Conservation (phyloP, 2,329 filamentous ascomycete species). For the Coleophoma cylindrospora region DNA sequence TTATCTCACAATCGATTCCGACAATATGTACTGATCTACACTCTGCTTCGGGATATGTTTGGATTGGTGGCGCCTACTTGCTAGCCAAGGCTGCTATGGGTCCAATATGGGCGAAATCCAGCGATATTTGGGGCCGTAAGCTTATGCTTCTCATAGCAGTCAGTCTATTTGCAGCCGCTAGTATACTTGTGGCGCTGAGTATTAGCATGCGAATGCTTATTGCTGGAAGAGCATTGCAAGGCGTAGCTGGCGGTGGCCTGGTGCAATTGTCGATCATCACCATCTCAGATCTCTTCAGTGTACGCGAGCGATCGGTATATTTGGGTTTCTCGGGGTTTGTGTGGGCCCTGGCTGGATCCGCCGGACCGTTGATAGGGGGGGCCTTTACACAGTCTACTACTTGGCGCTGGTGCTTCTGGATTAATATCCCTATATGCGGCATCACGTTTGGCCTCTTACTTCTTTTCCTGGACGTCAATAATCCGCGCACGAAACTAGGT, state of each 20-base stretch:
- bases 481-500: constrained; percentile 55
- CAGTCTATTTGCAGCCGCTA: constrained; percentile 46
- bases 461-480: constrained; percentile 59
- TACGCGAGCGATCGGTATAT: constrained; percentile 37
- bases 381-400: constrained; percentile 56
- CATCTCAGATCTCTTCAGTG: constrained; percentile 46
- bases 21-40: constrained; percentile 51
- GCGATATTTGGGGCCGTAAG: constrained; percentile 54
- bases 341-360: constrained; percentile 59
- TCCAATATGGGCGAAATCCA: constrained; percentile 60
- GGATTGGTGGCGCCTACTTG: constrained; percentile 72
- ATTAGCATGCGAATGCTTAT: constrained; percentile 42
- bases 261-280: constrained; percentile 48
- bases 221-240: constrained; percentile 40
- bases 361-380: constrained; percentile 64
- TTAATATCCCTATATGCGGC: constrained; percentile 16
- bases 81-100: constrained; percentile 64
- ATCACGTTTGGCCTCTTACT: constrained; percentile 31
- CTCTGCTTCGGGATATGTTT: constrained; percentile 53
- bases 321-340: constrained; percentile 63
- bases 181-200: constrained; percentile 41
- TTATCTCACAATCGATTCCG: constrained; percentile 56
- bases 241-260: constrained; percentile 46
- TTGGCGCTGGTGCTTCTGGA: constrained; percentile 52
- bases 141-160: constrained; percentile 43